Evolutionary conservation across 2,329 filamentous ascomycete genomes (phyloP), one percentile per base, ranked within the genome.

Genomic region (Cladosporium sp.): DNA sequence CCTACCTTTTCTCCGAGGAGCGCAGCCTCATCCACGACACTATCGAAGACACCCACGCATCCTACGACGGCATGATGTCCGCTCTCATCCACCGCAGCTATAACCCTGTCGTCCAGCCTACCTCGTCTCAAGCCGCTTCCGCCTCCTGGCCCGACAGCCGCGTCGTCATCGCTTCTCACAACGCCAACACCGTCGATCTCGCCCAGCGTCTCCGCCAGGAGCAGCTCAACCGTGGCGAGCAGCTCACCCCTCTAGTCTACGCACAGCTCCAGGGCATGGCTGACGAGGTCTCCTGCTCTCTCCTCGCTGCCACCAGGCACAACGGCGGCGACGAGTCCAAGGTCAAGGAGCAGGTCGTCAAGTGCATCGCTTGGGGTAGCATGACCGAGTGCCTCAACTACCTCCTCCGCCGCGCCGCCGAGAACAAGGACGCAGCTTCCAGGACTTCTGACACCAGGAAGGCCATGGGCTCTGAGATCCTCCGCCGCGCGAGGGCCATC

Each of bases 201-300:
- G 85, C 85, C 1, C 81, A 83, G 64, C 72, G 76, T 7, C 77
- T 86, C 11, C 82, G 84, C 60, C 79, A 81, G 53, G 69, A 78
- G 23, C 84, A 86, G 58, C 70, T 77, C 30, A 69, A 71, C 51
- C 74, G 73, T 4, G 74, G 77, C 48, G 67, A 82, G 67, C 48
- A 77, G 2, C 80, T 80, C 4, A 81, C 85, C 1, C 79, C 82
- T 2, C 77, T 87, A 11, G 78, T 79, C 0, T 93, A 92, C 76
- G 91, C 91, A 2, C 93, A 97, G 79, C 85, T 97, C 0, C 91
- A 94, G 81, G 93, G 94, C 48, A 98, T 98, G 94, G 94, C 94
- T 1, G 94, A 98, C 71, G 93, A 97, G 75, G 88, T 98, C 61
- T 92, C 89, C 65, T 84, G 85, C 69, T 78, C 79, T 3, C 75